Base-by-base conservation (phyloP, 2,329 filamentous ascomycete genomes). In the Tricladium varicosporioides region DNA sequence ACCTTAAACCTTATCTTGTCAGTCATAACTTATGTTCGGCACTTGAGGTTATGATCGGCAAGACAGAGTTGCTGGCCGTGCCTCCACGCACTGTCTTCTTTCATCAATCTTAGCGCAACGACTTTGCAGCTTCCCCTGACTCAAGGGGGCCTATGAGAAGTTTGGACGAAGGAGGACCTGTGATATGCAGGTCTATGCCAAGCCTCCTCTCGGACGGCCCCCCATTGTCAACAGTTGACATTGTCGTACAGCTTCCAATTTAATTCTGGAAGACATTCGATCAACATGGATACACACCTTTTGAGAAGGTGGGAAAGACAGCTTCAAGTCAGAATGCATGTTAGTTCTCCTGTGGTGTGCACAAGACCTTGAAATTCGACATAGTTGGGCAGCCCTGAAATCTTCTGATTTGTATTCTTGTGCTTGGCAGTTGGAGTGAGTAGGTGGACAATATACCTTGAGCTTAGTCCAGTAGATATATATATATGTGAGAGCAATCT, bases 251-350 rank as follows among this genome's bases (percentile, higher is more conserved):
- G 53, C 57, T 61, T 48, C 56, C 55, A 19, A 50, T 55, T 63
- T 43, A 33, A 57, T 42, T 11, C 48, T 60, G 22, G 53, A 15
- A 40, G 11, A 43, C 14, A 42, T 32, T 42, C 46, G 55, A 61
- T 57, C 47, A 47, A 48, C 60, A 48, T 19, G n/a, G 18, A 13
- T 16, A 9, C n/a, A 9, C 40, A 57, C 63, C 47, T 49, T 60
- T 63, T 47, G 19, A 62, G 61, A 60, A 63, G 60, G 61, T 63
- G 52, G 49, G 56, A 19, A 44, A 45, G 19, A n/a, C 11, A 18
- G 27, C n/a, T 47, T 27, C 32, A 42, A 40, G 27, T 49, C 48
- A 32, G 18, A 45, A 40, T n/a, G 16, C 27, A 50, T 40, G 19
- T 51, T 27, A 36, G 32, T 51, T 48, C 13, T n/a, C 27, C 44